Base-by-base conservation (phyloP, 2,329 filamentous ascomycete species). In the Colletotrichum sp. region DNA sequence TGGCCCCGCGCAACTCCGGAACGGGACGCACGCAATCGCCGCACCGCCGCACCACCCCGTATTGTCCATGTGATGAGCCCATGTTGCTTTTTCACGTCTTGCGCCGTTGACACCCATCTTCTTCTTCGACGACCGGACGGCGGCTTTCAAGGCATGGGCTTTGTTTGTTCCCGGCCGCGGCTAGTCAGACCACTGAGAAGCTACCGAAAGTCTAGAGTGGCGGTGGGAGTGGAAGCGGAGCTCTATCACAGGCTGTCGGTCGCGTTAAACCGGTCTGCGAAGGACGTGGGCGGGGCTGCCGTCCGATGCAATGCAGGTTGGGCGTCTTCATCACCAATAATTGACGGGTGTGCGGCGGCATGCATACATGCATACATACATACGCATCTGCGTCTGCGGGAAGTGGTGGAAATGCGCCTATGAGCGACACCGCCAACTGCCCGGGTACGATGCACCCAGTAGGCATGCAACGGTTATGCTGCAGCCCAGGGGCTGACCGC, bases 251-350 rank as follows among this genome's bases (percentile, higher is more conserved):
- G 59, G 67, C 51, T 54, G 59, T 24, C 62, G 27, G 24, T 61
- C 69, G 64, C 69, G 63, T 63, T 58, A 68, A 72, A 69, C 31
- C 64, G 61, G 58, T 29, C 65, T 64, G 51, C 59, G 59, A 59
- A 65, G 18, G 47, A 38, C 43, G 34, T 69, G 47, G 69, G 69
- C 31, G 64, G 70, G 67, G 61, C 55, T 59, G 21, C 63, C 64
- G 59, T 73, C 55, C 72, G 70, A 69, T 47, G 68, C 69, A 74
- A 74, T 74, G 72, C 72, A 73, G 70, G 64, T 61, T 74, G 64
- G 65, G 59, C 69, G 51, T 59, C 54, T 70, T 69, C 55, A 21
- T 71, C 74, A 74, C 74, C 63, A 72, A 74, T 75, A 57, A 75
- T 71, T 75, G 68, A 67, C 71, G 74, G 67, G 47, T 74, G 64